These are phyloP conservation scores for Termitomyces bulborhizus DNA, from an alignment of 768 basidiomycete genomes.

Conservation along the genomic window DNA sequence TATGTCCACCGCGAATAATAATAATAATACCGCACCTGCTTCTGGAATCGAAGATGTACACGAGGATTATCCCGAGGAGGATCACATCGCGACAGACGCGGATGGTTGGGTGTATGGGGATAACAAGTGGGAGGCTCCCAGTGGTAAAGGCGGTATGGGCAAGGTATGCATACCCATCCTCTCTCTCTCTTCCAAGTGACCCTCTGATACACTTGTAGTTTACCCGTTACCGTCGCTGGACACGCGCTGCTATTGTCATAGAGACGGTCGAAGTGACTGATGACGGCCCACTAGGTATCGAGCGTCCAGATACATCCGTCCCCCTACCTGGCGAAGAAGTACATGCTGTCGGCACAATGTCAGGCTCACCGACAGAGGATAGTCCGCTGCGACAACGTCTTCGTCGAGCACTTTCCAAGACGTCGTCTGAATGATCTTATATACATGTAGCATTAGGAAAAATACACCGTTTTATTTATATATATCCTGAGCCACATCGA, in stretches of 20 bases:
- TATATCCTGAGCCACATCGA: background rate
- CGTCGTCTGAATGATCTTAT: conserved; percentile 12
- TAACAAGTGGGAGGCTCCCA: conserved; percentile 88
- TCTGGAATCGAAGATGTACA: conserved; percentile 23
- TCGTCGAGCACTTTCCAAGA: conserved; percentile 20
- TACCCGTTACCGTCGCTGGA: conserved; percentile 83
- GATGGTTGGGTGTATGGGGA: conserved; percentile 95
- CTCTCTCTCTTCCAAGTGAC: background rate
- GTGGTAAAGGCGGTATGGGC: conserved; percentile 76
- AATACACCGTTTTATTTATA: background rate
- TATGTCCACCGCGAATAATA: conserved; percentile 6
- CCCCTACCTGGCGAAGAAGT: conserved; percentile 1
- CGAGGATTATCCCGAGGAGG: conserved; percentile 35
- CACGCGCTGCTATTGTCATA: conserved; percentile 70
- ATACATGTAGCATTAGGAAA: background rate
- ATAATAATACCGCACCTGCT: background rate
- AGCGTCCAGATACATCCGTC: conserved; percentile 2
- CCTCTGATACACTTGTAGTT: conserved; percentile 40
- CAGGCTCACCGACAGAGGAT: conserved; percentile 13
- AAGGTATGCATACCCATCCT: conserved; percentile 39
- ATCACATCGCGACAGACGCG: conserved; percentile 56
- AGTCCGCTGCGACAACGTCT: conserved; percentile 23
- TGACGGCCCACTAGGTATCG: conserved; percentile 27
- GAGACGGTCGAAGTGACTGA: conserved; percentile 61
- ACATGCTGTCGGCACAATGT: conserved; percentile 9